A percentile compares a stretch with the other conserved stretches of the same genome.
Evolutionary conservation across 805 yeast species (phyloP).

Genomic region (Komagataella pseudopastoris): DNA sequence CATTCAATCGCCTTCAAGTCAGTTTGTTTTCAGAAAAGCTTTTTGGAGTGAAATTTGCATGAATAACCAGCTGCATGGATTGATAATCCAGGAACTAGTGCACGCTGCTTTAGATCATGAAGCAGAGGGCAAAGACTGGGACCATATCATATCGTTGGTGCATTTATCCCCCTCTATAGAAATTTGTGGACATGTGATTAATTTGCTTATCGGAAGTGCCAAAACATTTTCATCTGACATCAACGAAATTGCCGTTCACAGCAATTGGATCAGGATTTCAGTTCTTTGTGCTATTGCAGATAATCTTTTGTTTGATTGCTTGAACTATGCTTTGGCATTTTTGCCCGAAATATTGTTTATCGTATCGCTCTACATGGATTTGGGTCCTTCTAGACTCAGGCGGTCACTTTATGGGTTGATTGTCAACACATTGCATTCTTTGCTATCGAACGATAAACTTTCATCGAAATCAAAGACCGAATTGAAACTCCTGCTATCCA

Average conservation of each 20-base stretch:
- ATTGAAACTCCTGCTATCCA: conserved; percentile 32
- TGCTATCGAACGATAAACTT: conserved; percentile 42
- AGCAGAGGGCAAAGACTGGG: conserved; percentile 64
- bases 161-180: conserved; percentile 59
- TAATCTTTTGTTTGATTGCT: conserved; percentile 58
- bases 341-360: conserved; percentile 62
- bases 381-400: conserved; percentile 42
- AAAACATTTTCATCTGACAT: conserved; percentile 32
- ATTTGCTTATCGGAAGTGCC: conserved; percentile 41
- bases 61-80: conserved; percentile 43
- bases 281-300: conserved; percentile 53
- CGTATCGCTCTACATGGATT: conserved; percentile 46
- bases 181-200: conserved; percentile 50
- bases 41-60: conserved; percentile 57
- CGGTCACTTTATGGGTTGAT: conserved; percentile 44
- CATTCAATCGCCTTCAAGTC: conserved; percentile 28
- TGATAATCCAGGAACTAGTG: conserved; percentile 61
- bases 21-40: conserved; percentile 40
- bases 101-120: conserved; percentile 64
- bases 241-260: conserved; percentile 31
- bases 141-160: conserved; percentile 45
- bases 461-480: conserved; percentile 21
- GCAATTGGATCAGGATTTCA: conserved; percentile 58
- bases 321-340: conserved; percentile 44
- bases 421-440: conserved; percentile 58